These are phyloP conservation scores for Hortiboletus campestris DNA, from an alignment of 768 basidiomycete genomes.

Conservation along the genomic window DNA sequence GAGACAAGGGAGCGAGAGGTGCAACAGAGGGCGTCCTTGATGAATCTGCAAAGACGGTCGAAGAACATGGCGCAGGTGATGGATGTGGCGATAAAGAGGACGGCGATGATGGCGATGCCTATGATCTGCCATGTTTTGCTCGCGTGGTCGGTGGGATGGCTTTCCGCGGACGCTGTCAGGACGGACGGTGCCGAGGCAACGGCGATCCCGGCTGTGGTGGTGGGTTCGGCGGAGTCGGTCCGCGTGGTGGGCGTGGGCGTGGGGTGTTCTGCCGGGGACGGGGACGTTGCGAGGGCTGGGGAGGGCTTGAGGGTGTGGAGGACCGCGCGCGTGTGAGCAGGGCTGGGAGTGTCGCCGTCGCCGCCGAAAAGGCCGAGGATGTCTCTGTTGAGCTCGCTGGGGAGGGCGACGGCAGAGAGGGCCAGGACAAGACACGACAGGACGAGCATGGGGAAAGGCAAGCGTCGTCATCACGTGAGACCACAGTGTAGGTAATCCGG, in stretches of 20 bases:
- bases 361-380: conserved; percentile 19
- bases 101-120: conserved; percentile 62
- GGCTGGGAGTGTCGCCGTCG: neutral
- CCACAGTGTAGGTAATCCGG: conserved; percentile 9
- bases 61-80: conserved; percentile 65
- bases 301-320: neutral
- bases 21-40: conserved; percentile 49
- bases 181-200: conserved; percentile 1
- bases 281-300: neutral
- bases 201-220: neutral
- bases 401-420: neutral
- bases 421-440: neutral
- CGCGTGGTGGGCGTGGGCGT: neutral
- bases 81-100: conserved; percentile 54
- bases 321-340: neutral
- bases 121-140: conserved; percentile 67
- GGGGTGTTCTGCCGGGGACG: neutral
- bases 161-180: conserved; percentile 4
- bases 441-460: neutral
- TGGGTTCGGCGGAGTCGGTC: neutral
- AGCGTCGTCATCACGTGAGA: conserved; percentile 1
- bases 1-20: conserved; percentile 31
- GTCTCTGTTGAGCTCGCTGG: conserved; percentile 3
- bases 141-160: conserved; percentile 33
- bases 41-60: conserved; percentile 66